phyloP scores from a whole-genome alignment of 139 green algal species.

The Nannochloris sp. region DNA sequence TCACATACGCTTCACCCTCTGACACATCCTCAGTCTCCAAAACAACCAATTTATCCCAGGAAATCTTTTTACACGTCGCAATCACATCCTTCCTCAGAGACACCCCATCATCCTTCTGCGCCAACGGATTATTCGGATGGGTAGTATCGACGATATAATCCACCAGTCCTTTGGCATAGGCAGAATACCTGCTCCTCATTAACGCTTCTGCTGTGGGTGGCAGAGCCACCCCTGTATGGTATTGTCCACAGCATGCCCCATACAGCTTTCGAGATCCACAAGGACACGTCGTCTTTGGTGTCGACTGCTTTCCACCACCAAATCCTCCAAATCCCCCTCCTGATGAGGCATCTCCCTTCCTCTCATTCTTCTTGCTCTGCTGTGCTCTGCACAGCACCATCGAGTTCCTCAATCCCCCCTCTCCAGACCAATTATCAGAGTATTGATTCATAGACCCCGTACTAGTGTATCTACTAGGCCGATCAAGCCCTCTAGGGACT shows the following conservation, averaged over 20 bases:
- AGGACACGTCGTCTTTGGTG: slow-evolving; percentile 15
- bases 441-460: no score
- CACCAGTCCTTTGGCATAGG: slow-evolving; percentile 28
- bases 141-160: slow-evolving; percentile 35
- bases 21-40: slow-evolving; percentile 5
- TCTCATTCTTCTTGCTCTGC: no score
- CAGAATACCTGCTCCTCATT: slow-evolving; percentile 25
- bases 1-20: slow-evolving; percentile 31
- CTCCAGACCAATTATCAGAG: no score
- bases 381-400: no score
- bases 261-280: slow-evolving; percentile 20
- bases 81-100: slow-evolving; percentile 15
- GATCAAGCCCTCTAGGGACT: no score
- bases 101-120: neutral
- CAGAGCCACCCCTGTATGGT: slow-evolving; percentile 17
- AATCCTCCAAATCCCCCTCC: neutral
- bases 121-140: slow-evolving; percentile 29
- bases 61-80: slow-evolving; percentile 29
- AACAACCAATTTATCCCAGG: slow-evolving; percentile 30
- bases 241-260: slow-evolving; percentile 28
- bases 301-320: neutral
- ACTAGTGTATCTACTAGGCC: no score
- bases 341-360: no score
- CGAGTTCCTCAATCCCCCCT: no score
- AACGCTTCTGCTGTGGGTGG: slow-evolving; percentile 24